Evolutionary conservation across 2,329 filamentous ascomycete species (phyloP), one percentile per base, ranked within the genome.

Genomic region (Trichoderma sp.): DNA sequence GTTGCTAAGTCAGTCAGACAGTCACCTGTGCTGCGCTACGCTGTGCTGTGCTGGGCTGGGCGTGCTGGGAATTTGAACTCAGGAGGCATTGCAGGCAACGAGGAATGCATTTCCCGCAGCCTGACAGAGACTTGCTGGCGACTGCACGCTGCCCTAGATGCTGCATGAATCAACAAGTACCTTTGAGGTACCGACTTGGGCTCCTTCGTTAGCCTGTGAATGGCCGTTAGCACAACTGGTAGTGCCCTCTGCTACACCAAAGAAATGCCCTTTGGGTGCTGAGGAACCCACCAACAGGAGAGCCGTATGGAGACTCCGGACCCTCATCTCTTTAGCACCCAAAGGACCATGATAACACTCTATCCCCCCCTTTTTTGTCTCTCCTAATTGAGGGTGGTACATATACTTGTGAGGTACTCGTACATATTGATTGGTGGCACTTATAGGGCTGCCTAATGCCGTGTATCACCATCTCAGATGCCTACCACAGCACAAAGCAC

Each of bases 1-100:
- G 68, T 71, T 43, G 71, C 71, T 66, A 73, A 73, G 72, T 71
- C 71, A 71, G 39, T 43, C 39, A 39, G 36, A 7, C 36, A n/a
- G 39, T 43, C 39, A 43, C 39, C 39, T 43, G 39, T 43, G 39
- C 15, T n/a, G 15, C 28, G 28, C 34, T 36, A 4, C 15, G 39
- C 39, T 43, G 1, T 3, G 39, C 39, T 43, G 15, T 43, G 39
- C 39, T 43, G 15, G 6, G 36, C 36, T 70, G 67, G 67, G 53
- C 34, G 34, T 13, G 53, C 67, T 71, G 67, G 67, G 53, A 65
- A 57, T 32, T 66, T n/a, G 58, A 66, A 23, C 68, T 70, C 39
- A 71, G 71, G 67, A 72, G 71, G 68, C 55, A 26, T 7, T 59
- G 39, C 39, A 72, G 71, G 71, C 67, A 63, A 7, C 70, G 55